These are phyloP conservation scores for Pseudoperonospora humuli DNA, from an alignment of 352 stramenopile genomes.

Conservation along the genomic window DNA sequence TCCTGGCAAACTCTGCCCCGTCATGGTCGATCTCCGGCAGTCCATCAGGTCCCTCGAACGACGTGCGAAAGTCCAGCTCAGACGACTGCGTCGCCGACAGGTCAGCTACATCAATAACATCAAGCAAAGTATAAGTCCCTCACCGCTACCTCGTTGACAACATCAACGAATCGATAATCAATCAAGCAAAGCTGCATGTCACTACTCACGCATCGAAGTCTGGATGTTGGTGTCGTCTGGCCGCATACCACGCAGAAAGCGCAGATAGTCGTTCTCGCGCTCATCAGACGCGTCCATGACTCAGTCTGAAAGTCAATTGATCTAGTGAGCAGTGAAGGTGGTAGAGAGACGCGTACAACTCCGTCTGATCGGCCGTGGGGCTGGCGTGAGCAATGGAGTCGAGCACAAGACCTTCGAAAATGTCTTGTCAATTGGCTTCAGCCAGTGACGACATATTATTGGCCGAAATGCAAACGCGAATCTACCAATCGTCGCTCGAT, in stretches of 20 bases:
- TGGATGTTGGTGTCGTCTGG: conserved; percentile 44
- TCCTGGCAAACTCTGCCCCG: conserved; percentile 56
- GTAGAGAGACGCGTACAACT: too few relatives aligned
- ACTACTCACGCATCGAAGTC: conserved; percentile 32
- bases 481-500: background rate
- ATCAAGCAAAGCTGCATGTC: background rate
- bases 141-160: background rate
- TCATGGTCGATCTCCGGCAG: conserved; percentile 65
- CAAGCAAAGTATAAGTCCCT: conserved; percentile 1
- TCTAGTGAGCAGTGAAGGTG: too few relatives aligned
- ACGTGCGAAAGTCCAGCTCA: conserved; percentile 71
- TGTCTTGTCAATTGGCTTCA: too few relatives aligned
- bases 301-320: background rate
- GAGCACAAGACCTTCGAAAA: too few relatives aligned
- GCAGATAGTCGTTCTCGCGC: conserved; percentile 68
- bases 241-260: conserved; percentile 64
- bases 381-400: too few relatives aligned
- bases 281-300: conserved; percentile 32
- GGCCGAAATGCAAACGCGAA: too few relatives aligned
- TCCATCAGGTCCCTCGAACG: conserved; percentile 45
- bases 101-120: conserved; percentile 30
- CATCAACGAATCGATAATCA: background rate
- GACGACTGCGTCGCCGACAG: conserved; percentile 40
- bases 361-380: too few relatives aligned
- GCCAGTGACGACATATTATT: too few relatives aligned